Evolutionary conservation across 768 basidiomycete genomes (phyloP), one percentile per base, ranked within the genome.

Genomic region (Termitomyces heimii): DNA sequence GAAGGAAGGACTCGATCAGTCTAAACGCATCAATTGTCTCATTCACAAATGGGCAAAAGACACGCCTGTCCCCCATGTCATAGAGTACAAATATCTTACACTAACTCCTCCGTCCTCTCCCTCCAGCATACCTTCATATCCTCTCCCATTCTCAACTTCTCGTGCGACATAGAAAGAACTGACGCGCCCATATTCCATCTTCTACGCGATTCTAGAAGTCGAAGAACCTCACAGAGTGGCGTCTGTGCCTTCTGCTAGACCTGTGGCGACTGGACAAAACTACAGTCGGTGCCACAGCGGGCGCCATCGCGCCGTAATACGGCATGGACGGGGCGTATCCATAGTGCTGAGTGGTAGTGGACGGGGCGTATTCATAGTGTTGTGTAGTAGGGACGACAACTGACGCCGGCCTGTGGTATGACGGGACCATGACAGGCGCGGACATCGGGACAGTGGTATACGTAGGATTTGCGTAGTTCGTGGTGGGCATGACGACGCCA

Each of bases 1-100:
- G 18, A 3, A 48, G 24, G 34, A 39, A 1, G 22, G 37, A 29
- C 24, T n/a, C 50, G 13, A 37, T 37, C 16, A 26, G 8, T 34
- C 12, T 29, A 14, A 22, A 24, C 37, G 37, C 54, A 59, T 61
- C 62, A 54, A 56, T 56, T 43, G 49, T 56, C 56, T 50, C 59
- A 60, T 64, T 61, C 56, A 62, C 56, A 62, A 56, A 59, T 16
- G 54, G 56, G 58, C 56, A 54, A 62, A 45, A 61, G 63, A 64
- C 56, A 60, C 53, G 58, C 54, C 51, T 56, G 60, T 55, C 44
- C 58, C 58, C 56, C 60, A 50, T 53, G 56, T 35, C 55, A 56
- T 51, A 53, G 8, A 53, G 42, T 64, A 62, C 63, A 61, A 56
- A 56, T 55, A 62, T 62, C 54, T 60, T 55, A 62, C 58, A 54